Evolutionary conservation across 192 early-diverging fungal species (phyloP).

Genomic region (Geranomyces variabilis): DNA sequence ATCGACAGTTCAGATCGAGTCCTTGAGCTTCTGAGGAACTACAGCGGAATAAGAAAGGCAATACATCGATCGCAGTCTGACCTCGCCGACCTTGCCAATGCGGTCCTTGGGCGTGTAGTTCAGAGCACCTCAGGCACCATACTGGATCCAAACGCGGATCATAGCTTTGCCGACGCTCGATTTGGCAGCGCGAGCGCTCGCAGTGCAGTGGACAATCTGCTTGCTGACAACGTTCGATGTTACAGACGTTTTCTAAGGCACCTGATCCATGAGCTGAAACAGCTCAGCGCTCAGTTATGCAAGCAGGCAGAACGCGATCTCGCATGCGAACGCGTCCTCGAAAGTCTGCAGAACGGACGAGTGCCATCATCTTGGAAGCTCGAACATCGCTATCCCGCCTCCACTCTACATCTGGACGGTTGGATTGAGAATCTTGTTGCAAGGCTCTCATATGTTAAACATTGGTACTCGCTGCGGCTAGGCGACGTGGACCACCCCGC

Average conservation of each 20-base stretch:
- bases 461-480: constrained; percentile 13
- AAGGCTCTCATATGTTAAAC: constrained; percentile 13
- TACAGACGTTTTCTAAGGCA: background rate
- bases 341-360: background rate
- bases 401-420: background rate
- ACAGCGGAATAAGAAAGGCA: background rate
- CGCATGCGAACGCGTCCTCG: background rate
- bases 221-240: background rate
- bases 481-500: background rate
- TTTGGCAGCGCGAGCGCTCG: background rate
- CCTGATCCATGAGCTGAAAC: background rate
- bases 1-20: background rate
- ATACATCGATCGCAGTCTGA: background rate
- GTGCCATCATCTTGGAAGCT: constrained; percentile 2
- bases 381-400: background rate
- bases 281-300: too few relatives aligned
- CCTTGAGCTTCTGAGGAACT: background rate
- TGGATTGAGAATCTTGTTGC: constrained; percentile 28
- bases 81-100: background rate
- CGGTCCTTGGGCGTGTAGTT: background rate
- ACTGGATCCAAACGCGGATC: background rate
- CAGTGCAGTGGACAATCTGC: background rate
- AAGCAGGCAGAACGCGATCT: background rate
- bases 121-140: background rate
- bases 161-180: background rate